These are phyloP conservation scores for Suhomyces faveliae DNA, from an alignment of 805 yeast genomes.

Conservation along the genomic window DNA sequence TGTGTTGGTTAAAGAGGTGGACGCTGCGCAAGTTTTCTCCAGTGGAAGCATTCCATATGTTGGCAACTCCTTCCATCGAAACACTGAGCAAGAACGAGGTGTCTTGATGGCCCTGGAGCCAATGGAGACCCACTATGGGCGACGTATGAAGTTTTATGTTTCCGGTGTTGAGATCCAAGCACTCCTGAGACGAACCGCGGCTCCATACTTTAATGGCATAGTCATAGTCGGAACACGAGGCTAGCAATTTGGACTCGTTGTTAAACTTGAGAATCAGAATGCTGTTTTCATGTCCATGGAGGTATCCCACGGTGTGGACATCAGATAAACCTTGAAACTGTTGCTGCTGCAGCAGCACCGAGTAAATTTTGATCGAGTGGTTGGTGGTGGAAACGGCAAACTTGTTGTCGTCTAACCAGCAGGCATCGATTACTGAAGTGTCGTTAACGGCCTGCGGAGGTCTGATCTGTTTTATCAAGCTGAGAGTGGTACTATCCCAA, in stretches of 20 bases:
- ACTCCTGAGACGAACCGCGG: slow-evolving; percentile 55
- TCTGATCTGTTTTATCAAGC: slow-evolving; percentile 30
- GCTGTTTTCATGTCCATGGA: slow-evolving; percentile 62
- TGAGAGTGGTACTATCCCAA: slow-evolving; percentile 58
- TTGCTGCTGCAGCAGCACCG: slow-evolving; percentile 19
- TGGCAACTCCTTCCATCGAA: slow-evolving; percentile 69
- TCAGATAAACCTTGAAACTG: slow-evolving; percentile 9
- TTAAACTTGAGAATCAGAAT: slow-evolving; percentile 60
- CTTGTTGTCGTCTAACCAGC: slow-evolving; percentile 70
- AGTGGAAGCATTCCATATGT: slow-evolving; percentile 62
- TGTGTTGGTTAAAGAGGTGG: slow-evolving; percentile 26
- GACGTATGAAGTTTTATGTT: slow-evolving; percentile 44
- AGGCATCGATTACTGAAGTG: slow-evolving; percentile 44
- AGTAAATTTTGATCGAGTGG: slow-evolving; percentile 55
- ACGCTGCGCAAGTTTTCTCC: slow-evolving; percentile 39
- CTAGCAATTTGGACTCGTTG: slow-evolving; percentile 49
- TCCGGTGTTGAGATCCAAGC: slow-evolving; percentile 31
- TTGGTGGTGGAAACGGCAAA: slow-evolving; percentile 68
- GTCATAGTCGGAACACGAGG: slow-evolving; percentile 75
- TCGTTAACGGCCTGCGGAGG: slow-evolving; percentile 12
- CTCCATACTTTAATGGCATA: slow-evolving; percentile 72
- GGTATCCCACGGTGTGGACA: slow-evolving; percentile 29
- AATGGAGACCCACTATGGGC: slow-evolving; percentile 52
- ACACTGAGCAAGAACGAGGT: slow-evolving; percentile 41
- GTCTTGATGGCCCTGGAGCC: slow-evolving; percentile 46